These are phyloP conservation scores for Pythium guiyangense DNA, from an alignment of 352 stramenopile genomes.

Conservation along the genomic window DNA sequence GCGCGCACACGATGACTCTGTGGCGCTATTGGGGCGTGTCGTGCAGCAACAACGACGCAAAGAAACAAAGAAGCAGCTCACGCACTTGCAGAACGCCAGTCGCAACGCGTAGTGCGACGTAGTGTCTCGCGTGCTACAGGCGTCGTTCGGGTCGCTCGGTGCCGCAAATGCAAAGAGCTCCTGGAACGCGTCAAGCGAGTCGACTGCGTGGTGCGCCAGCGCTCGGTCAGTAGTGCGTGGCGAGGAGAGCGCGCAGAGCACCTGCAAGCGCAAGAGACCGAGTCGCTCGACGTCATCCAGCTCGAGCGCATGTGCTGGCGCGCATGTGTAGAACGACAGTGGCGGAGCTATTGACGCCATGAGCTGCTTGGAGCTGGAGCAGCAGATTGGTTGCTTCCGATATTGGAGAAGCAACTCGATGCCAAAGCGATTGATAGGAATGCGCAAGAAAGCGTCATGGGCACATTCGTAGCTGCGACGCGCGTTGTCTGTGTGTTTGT, in stretches of 20 bases:
- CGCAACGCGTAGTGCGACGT: constrained; percentile 46
- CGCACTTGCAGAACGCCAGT: constrained; percentile 53
- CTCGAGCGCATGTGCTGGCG: constrained; percentile 83
- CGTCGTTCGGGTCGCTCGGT: not conserved
- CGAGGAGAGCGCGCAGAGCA: constrained; percentile 28
- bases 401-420: no score
- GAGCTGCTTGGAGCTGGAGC: no score
- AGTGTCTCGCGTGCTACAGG: constrained; percentile 18
- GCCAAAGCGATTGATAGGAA: no score
- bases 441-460: no score
- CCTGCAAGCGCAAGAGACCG: constrained; percentile 58
- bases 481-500: no score
- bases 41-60: no score
- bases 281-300: constrained; percentile 94
- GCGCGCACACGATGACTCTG: no score
- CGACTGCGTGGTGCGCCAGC: not conserved
- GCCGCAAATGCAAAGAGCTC: constrained; percentile 4
- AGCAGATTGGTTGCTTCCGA: no score
- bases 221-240: no score
- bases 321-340: constrained; percentile 74
- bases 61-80: constrained; percentile 2
- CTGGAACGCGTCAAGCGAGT: constrained; percentile 15
- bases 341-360: not conserved
- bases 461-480: no score
- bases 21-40: no score